Evolutionary conservation across 176 grass and related monocot genomes (phyloP).

Genomic region (Carex parvula): DNA sequence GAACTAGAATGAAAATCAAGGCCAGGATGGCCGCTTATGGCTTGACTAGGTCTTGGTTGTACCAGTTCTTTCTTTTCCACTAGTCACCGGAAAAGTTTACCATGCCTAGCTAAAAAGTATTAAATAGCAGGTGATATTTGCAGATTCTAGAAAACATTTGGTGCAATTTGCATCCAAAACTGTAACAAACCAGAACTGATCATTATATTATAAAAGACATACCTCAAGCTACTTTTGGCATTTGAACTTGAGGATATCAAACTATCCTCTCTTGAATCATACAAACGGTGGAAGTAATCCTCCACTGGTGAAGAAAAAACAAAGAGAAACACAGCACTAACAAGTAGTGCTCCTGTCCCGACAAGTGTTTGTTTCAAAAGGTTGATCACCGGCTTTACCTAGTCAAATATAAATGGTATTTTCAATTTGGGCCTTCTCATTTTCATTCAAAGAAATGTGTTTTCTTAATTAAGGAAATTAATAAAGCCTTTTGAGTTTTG

Average conservation of each 20-base stretch:
- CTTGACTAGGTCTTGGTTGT: not conserved
- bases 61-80: not conserved
- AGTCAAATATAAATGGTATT: constrained; percentile 1
- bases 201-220: not conserved
- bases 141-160: not conserved
- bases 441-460: not conserved
- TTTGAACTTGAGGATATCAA: constrained; percentile 32
- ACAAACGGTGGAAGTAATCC: constrained; percentile 56
- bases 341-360: constrained; percentile 75
- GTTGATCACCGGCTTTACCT: constrained; percentile 96
- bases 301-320: constrained; percentile 58
- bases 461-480: not conserved
- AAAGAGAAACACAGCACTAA: constrained; percentile 61
- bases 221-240: constrained; percentile 66
- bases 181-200: not conserved
- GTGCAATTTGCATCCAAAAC: not conserved
- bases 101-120: not conserved
- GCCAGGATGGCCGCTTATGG: not conserved
- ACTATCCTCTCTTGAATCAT: constrained; percentile 27
- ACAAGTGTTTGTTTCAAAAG: constrained; percentile 91
- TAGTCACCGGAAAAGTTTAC: not conserved
- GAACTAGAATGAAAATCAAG: not conserved
- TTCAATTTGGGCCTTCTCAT: not conserved
- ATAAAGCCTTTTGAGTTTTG: not conserved
- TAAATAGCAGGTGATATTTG: not conserved